These are phyloP conservation scores for Aspergillus aculeatinus DNA, from an alignment of 2,329 filamentous ascomycete genomes.

Conservation along the genomic window DNA sequence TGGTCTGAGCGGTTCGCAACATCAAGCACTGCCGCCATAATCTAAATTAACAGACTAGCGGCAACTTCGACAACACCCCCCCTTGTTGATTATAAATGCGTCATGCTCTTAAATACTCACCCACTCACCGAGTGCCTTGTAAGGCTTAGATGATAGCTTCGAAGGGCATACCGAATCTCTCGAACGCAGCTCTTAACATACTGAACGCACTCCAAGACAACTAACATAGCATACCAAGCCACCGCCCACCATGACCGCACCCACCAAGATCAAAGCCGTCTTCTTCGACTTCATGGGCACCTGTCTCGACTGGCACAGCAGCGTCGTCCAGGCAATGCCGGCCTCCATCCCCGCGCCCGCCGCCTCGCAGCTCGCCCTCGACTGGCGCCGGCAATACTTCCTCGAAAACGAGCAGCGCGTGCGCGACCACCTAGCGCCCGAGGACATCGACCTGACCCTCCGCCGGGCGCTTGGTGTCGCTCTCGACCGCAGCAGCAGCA, in stretches of 20 bases:
- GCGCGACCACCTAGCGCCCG: conserved; percentile 33
- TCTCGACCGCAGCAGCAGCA: conserved; percentile 19
- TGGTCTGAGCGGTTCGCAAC: too few species aligned
- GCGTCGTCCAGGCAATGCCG: neutral
- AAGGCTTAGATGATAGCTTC: neutral
- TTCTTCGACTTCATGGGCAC: conserved; percentile 5
- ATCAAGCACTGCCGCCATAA: neutral
- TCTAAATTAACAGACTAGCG: too few species aligned
- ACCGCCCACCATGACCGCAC: neutral
- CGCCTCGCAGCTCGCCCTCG: conserved; percentile 41
- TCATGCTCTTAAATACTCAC: neutral
- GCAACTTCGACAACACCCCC: neutral
- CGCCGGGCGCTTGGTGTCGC: conserved; percentile 41
- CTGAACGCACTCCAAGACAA: neutral
- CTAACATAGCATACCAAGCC: neutral
- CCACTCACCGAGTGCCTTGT: neutral
- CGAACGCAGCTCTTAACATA: neutral
- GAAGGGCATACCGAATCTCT: neutral
- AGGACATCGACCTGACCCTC: conserved; percentile 56
- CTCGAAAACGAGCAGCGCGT: conserved; percentile 45
- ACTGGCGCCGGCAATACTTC: conserved; percentile 55
- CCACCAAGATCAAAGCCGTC: neutral
- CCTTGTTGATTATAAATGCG: neutral
- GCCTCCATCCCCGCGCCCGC: neutral
- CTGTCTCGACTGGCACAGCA: neutral